Evolutionary conservation across 768 basidiomycete species (phyloP), one percentile per base, ranked within the genome.

Genomic region (Macrolepiota fuliginosa): DNA sequence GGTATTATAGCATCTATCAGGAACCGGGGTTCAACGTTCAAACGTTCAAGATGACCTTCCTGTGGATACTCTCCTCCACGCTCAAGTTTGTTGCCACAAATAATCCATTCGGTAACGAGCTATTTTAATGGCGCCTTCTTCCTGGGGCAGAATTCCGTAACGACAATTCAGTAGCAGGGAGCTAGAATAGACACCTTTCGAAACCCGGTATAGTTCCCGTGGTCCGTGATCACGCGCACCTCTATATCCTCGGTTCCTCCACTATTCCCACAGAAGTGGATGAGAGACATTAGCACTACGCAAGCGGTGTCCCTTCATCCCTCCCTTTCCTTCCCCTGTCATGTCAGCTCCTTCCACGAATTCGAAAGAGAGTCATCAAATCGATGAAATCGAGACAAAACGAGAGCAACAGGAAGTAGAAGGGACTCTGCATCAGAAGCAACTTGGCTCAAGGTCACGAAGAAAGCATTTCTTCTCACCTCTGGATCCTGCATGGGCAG

Each of bases 391-490:
- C 56, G 24, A 60, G 62, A 12, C 56, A 62, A 47, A 56, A 64
- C 27, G 62, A 66, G 50, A 68, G 63, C 52, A 63, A 54, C 25
- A 58, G 39, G 69, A 69, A 32, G 59, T 50, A 24, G 70, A 71
- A 9, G 83, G 82, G 15, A 82, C 78, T 0, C 70, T 68, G 6
- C 67, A 82, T 62, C 83, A 84, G 63, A 66, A 66, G 15, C 71
- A 71, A 61, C 66, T 81, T n/a, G 74, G 76, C 0, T 67, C 71
- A 54, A 78, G 71, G 68, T 60, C 72, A 4, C 74, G 74, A 59
- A 74, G 81, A 67, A 80, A 78, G 53, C 69, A 79, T 54, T 81
- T 84, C 67, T 84, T 84, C 66, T 74, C 76, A 1, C 73, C 78
- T 9, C 69, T 85, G 19, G 82, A 85, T 60, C 65, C 73, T 19